phyloP scores from a whole-genome alignment of 129 eudicot species.

The Centaurea solstitialis region DNA sequence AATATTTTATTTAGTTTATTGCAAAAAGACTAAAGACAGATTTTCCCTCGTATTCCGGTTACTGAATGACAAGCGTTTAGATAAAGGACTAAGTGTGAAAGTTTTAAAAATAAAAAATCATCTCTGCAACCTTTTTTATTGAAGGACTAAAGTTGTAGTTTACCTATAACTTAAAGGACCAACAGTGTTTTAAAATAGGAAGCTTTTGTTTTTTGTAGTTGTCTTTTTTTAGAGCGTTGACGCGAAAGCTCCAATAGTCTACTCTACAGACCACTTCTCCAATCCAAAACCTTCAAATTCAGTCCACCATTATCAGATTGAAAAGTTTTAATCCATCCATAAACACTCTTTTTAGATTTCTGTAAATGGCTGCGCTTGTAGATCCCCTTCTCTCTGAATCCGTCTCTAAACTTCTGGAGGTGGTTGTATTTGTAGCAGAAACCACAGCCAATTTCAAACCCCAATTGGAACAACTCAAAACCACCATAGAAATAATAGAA shows the following conservation, averaged over 20 bases:
- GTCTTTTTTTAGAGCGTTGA: neutral
- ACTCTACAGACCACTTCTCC: neutral
- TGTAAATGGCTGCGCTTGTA: neutral
- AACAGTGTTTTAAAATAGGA: too few relatives aligned
- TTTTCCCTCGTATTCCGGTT: too few relatives aligned
- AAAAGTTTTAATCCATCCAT: neutral
- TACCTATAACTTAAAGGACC: too few relatives aligned
- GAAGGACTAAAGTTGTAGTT: too few relatives aligned
- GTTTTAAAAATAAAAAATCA: too few relatives aligned
- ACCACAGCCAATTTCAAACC: constrained; percentile 28
- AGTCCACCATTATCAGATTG: neutral
- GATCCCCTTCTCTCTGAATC: constrained; percentile 21
- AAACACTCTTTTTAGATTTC: too few relatives aligned
- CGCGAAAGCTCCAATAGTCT: neutral
- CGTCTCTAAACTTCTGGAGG: neutral
- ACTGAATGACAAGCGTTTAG: too few relatives aligned
- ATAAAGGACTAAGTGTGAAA: too few relatives aligned
- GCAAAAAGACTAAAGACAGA: too few relatives aligned
- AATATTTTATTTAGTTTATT: too few relatives aligned
- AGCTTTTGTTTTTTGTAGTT: too few relatives aligned
- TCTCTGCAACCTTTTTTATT: too few relatives aligned
- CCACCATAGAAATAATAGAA: neutral
- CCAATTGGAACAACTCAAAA: neutral
- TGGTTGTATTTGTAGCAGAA: neutral
- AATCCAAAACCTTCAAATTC: neutral